Base-by-base conservation (phyloP, 2,329 filamentous ascomycete genomes). In the Colletotrichum lentis region DNA sequence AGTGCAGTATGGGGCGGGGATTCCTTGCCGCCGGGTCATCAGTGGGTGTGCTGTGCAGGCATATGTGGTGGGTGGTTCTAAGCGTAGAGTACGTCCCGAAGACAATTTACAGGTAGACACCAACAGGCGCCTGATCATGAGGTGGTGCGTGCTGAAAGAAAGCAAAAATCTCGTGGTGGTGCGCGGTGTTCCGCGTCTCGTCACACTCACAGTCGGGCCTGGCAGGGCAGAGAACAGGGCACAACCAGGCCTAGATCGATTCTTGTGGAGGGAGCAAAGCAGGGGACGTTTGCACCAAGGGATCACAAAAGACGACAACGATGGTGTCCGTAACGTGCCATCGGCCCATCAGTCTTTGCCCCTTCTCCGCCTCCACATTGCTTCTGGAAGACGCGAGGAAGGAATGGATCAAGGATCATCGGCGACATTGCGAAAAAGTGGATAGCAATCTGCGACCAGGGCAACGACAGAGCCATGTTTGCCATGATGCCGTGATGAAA, bases 361-460 rank as follows among this genome's bases (percentile, higher is more conserved):
- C 27, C 39, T 64, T 65, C 54, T 60, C 62, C 61, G 49, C 49
- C 61, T 60, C 60, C 22, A 61, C 62, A 68, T 68, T 68, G 18
- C 65, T 68, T 68, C 65, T 68, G 62, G 65, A 68, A 65, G 61
- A 54, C 43, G 31, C 49, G 55, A 58, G 55, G 65, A 68, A 68
- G 54, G 37, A 68, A 64, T 60, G 49, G 55, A 68, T 50, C 65
- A 44, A 50, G 44, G 65, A 50, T 68, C 61, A 46, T 55, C 53
- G 65, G 65, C 61, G 65, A 49, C 59, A 60, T 59, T 65, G 55
- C 65, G 49, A 31, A 63, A 62, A 65, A 41, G 65, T 68, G 65
- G 65, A 50, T 44, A 55, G 55, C 27, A 68, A 65, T 64, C 47
- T 65, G 62, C 62, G 41, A 65, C 39, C 54, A 59, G 47, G 46